Evolutionary conservation across 495 filamentous ascomycete genomes (phyloP).

Genomic region (Penicillium coprophilum): DNA sequence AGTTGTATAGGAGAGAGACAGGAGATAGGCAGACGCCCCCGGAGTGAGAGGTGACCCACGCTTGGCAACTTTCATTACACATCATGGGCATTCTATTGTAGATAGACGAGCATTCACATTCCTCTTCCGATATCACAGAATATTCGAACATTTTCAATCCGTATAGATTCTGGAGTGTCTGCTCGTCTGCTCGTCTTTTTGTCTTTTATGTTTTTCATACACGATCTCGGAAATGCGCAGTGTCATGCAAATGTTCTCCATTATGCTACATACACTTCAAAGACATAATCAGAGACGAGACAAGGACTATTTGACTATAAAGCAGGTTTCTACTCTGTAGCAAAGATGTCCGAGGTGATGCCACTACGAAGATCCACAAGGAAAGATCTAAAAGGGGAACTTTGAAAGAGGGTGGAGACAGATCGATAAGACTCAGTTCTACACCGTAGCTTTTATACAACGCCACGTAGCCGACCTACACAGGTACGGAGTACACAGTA

Average conservation of each 20-base stretch:
- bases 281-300: too few species aligned
- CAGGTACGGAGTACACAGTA: neutral
- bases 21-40: constrained; percentile 11
- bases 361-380: too few species aligned
- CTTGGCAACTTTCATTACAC: constrained; percentile 8
- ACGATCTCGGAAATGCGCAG: neutral
- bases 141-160: too few species aligned
- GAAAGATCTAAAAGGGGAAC: neutral
- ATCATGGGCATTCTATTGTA: too few species aligned
- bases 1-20: constrained; percentile 8
- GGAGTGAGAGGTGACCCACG: constrained; percentile 12
- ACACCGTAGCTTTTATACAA: constrained; percentile 13
- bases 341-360: neutral
- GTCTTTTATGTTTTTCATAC: too few species aligned
- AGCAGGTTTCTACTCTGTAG: too few species aligned
- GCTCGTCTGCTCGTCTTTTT: too few species aligned
- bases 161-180: neutral
- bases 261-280: neutral
- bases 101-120: neutral
- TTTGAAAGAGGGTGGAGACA: neutral
- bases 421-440: constrained; percentile 20
- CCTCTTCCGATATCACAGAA: neutral
- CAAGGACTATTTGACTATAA: too few species aligned
- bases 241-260: constrained; percentile 1
- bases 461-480: too few species aligned